Conservation (phyloP, 208 protist genomes). For the Acanthamoeba sp. region DNA sequence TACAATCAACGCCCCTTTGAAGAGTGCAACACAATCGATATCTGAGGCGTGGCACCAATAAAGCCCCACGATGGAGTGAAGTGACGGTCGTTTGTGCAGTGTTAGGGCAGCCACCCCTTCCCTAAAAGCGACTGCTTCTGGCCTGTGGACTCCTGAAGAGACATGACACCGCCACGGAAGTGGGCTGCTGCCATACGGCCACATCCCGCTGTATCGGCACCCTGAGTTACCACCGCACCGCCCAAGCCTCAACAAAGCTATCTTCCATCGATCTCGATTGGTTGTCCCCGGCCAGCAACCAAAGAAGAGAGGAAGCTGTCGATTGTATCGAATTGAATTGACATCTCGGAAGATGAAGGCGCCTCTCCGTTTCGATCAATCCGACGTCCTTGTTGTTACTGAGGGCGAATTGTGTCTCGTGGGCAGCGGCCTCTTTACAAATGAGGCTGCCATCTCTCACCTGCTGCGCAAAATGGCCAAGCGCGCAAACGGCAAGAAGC, state of each 20-base stretch:
- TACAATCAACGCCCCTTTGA: background rate
- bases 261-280: too few species aligned
- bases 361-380: background rate
- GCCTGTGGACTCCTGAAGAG: background rate
- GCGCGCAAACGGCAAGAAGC: background rate
- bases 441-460: slow-evolving; percentile 10
- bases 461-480: background rate
- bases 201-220: background rate
- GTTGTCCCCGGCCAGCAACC: too few species aligned
- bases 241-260: too few species aligned
- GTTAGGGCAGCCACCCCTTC: too few species aligned
- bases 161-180: background rate
- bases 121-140: too few species aligned
- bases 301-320: too few species aligned
- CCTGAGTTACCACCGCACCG: too few species aligned
- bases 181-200: too few species aligned
- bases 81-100: too few species aligned
- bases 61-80: too few species aligned
- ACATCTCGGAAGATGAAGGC: slow-evolving; percentile 46
- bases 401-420: slow-evolving; percentile 10
- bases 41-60: background rate
- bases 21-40: background rate
- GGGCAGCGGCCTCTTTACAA: slow-evolving; percentile 8
- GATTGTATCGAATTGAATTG: too few species aligned
- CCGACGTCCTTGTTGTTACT: background rate